Evolutionary conservation across 2,329 filamentous ascomycete species (phyloP).

Genomic region (Aureobasidium sp.): DNA sequence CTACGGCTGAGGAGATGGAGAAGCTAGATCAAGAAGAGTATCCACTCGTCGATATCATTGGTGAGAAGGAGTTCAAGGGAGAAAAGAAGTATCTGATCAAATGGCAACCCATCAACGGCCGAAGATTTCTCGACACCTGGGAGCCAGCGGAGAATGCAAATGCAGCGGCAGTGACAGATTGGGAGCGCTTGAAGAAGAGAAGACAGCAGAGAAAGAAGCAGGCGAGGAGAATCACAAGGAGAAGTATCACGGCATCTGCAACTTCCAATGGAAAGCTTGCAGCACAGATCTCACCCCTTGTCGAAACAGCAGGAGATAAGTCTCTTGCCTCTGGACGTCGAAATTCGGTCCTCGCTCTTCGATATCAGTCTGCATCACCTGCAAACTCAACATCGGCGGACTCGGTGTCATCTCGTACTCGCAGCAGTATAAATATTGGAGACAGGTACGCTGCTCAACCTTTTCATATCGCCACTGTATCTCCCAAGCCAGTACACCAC

Average conservation of each 20-base stretch:
- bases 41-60: background rate
- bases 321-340: background rate
- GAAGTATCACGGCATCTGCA: no score
- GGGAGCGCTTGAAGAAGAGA: background rate
- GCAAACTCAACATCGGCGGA: background rate
- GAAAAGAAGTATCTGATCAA: background rate
- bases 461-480: background rate
- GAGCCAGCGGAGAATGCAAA: slow-evolving; percentile 1
- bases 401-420: background rate
- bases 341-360: background rate
- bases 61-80: background rate
- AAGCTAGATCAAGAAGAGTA: background rate
- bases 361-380: background rate
- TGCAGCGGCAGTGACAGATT: background rate
- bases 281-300: background rate
- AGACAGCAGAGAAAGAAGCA: background rate
- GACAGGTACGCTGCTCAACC: background rate
- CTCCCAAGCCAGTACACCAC: background rate
- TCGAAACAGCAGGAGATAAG: background rate
- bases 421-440: background rate
- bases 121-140: background rate
- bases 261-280: no score
- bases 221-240: background rate
- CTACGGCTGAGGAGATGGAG: background rate
- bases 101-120: slow-evolving; percentile 2